phyloP scores from a whole-genome alignment of 2,329 filamentous ascomycete species.

The Pseudogymnoascus sp. region DNA sequence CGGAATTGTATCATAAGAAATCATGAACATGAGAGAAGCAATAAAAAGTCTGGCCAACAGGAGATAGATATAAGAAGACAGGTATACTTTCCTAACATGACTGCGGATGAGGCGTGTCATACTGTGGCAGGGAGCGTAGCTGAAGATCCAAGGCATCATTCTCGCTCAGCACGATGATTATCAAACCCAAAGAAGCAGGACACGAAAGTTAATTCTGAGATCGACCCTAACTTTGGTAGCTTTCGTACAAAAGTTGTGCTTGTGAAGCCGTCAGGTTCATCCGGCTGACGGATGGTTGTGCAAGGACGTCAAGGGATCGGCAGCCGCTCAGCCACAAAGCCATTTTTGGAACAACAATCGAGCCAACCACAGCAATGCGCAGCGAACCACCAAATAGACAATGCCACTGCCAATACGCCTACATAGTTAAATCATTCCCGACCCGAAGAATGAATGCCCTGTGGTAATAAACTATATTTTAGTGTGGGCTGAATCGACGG shows the following conservation, averaged over 20 bases:
- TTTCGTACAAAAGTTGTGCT: background rate
- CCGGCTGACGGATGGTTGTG: background rate
- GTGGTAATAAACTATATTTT: background rate
- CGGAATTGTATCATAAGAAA: background rate
- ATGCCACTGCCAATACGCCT: background rate
- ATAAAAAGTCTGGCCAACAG: background rate
- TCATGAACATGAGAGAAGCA: background rate
- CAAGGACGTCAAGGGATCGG: background rate
- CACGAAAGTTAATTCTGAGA: background rate
- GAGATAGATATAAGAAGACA: constrained; percentile 1
- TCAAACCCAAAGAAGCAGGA: constrained; percentile 2
- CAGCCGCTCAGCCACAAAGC: background rate
- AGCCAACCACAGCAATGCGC: background rate
- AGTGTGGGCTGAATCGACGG: background rate
- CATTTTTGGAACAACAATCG: background rate
- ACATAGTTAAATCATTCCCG: background rate
- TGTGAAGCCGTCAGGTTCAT: background rate
- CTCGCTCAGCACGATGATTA: background rate
- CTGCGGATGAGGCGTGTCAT: background rate
- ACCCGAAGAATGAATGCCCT: background rate
- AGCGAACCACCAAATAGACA: background rate
- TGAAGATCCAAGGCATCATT: background rate
- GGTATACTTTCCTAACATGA: background rate
- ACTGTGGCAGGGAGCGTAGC: background rate
- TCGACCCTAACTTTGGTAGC: background rate